phyloP scores from a whole-genome alignment of 306 rosid species.

The Acacia melanoxylon region DNA sequence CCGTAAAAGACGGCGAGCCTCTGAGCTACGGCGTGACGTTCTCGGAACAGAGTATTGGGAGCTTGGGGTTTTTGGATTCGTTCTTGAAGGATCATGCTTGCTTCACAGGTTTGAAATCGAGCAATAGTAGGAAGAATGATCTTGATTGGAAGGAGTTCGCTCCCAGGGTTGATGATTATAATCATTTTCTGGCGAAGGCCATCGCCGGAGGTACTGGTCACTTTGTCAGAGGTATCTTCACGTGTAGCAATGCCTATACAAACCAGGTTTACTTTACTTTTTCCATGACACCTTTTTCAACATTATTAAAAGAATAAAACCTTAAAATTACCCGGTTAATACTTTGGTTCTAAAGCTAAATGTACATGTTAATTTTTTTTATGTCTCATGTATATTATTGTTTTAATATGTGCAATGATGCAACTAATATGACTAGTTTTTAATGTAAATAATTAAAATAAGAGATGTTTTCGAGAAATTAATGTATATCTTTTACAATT shows the following conservation, averaged over 20 bases:
- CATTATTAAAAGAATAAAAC: background rate
- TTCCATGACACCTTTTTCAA: no score
- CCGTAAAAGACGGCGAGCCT: slow-evolving; percentile 77
- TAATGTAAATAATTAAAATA: no score
- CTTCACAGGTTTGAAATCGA: slow-evolving; percentile 54
- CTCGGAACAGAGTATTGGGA: slow-evolving; percentile 42
- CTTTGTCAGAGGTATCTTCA: slow-evolving; percentile 88
- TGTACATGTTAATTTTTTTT: no score
- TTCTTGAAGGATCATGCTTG: slow-evolving; percentile 71
- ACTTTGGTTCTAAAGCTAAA: no score
- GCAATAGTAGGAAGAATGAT: slow-evolving; percentile 39
- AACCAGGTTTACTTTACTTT: slow-evolving; percentile 60
- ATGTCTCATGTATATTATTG: no score
- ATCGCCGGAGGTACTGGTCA: slow-evolving; percentile 95
- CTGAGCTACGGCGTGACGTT: slow-evolving; percentile 90
- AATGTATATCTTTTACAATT: no score
- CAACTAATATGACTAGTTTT: no score
- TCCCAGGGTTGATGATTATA: slow-evolving; percentile 82
- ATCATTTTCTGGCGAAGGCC: slow-evolving; percentile 71
- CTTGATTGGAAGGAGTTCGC: slow-evolving; percentile 96
- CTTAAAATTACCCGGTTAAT: no score
- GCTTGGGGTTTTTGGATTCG: slow-evolving; percentile 59
- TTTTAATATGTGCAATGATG: no score
- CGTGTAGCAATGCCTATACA: slow-evolving; percentile 86
- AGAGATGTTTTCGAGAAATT: no score